Percentiles rank a stretch among this genome's conserved stretches.
These are phyloP conservation scores for Bassia scoparia DNA, from an alignment of 148 eudicot species.

Conservation along the genomic window DNA sequence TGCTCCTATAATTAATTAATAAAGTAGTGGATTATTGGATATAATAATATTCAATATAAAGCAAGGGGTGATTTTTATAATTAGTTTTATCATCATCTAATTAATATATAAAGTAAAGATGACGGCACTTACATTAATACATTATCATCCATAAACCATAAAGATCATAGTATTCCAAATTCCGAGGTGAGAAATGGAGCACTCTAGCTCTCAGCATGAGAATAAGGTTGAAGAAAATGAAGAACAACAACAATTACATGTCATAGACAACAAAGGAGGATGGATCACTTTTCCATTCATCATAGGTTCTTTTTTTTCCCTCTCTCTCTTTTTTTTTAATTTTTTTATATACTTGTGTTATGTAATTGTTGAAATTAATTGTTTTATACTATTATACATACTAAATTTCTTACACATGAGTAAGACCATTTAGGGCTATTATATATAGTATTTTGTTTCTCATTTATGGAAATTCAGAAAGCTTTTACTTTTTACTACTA, in stretches of 20 bases:
- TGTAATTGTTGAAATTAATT: too few species aligned
- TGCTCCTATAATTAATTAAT: too few species aligned
- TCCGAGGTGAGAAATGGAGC: slow-evolving; percentile 1
- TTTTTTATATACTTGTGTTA: too few species aligned
- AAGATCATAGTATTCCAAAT: slow-evolving; percentile 11
- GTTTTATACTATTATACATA: too few species aligned
- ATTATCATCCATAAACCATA: background rate
- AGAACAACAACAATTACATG: background rate
- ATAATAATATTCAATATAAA: background rate
- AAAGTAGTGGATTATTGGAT: too few species aligned
- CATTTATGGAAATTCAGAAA: too few species aligned
- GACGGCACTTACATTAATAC: background rate
- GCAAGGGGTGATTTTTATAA: background rate
- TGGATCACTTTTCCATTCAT: slow-evolving; percentile 44
- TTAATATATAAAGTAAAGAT: background rate
- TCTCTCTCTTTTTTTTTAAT: background rate
- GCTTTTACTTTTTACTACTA: too few species aligned
- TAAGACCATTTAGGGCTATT: too few species aligned
- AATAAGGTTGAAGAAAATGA: background rate
- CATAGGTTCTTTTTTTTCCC: too few species aligned
- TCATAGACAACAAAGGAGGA: slow-evolving; percentile 29
- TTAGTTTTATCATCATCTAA: background rate
- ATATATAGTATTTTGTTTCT: too few species aligned
- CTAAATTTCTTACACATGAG: too few species aligned
- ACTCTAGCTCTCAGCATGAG: background rate